Conservation (phyloP, 1,284 basidiomycete genomes). For the Hemileia vastatrix region DNA sequence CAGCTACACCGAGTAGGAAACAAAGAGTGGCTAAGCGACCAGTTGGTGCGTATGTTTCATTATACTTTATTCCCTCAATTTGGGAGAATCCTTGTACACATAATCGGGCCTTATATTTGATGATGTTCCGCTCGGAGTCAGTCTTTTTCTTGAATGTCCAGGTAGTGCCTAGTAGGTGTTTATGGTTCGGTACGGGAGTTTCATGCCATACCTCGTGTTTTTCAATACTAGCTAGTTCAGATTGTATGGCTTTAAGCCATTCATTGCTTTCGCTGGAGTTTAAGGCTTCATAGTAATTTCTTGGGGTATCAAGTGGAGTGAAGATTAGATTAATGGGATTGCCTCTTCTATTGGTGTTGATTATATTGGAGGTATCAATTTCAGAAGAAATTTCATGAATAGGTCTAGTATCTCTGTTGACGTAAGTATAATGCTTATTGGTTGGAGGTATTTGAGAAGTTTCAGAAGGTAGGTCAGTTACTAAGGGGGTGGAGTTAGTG, state of each 20-base stretch:
- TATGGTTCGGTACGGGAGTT: not conserved
- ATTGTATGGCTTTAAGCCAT: not conserved
- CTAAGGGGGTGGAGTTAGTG: too few relatives aligned
- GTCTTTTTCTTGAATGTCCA: not conserved
- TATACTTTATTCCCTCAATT: not conserved
- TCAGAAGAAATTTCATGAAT: too few relatives aligned
- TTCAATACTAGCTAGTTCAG: not conserved
- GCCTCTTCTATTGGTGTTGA: too few relatives aligned
- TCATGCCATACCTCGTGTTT: not conserved
- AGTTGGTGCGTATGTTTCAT: slow-evolving; percentile 1
- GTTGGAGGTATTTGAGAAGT: too few relatives aligned
- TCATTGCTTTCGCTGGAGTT: too few relatives aligned
- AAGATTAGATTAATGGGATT: too few relatives aligned
- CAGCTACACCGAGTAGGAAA: not conserved
- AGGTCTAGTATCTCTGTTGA: too few relatives aligned
- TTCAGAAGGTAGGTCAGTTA: too few relatives aligned
- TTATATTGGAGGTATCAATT: too few relatives aligned
- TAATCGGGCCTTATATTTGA: not conserved
- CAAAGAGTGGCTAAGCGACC: slow-evolving; percentile 2
- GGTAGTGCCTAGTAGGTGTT: not conserved
- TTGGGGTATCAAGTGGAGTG: too few relatives aligned
- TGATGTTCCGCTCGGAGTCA: not conserved
- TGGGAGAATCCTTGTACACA: slow-evolving; percentile 2
- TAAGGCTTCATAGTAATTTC: too few relatives aligned
- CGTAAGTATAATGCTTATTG: too few relatives aligned